A percentile compares a stretch with the other conserved stretches of the same genome.
Evolutionary conservation across 208 protist species (phyloP).

Genomic region (Strigomonas culicis): DNA sequence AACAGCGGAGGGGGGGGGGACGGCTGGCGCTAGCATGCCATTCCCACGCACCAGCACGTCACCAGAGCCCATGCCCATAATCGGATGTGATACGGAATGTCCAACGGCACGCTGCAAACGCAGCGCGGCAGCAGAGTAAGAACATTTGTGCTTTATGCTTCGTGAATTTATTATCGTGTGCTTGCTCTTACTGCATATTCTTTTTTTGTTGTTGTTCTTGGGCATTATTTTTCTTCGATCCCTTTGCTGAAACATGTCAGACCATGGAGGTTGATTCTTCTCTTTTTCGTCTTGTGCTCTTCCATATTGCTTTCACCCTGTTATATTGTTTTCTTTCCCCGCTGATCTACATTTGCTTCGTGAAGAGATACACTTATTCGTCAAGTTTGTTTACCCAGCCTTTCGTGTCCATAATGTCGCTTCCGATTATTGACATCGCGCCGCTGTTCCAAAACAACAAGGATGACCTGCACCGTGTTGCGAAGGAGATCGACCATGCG

Average conservation of each 20-base stretch:
- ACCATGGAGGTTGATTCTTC: too few species aligned
- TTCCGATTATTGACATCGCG: constrained; percentile 71
- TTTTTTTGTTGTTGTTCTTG: neutral
- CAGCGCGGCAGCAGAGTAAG: too few species aligned
- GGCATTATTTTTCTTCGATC: neutral
- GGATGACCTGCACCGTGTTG: constrained; percentile 31
- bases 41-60: too few species aligned
- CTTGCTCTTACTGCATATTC: neutral
- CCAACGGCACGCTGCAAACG: too few species aligned
- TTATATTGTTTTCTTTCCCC: neutral
- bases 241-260: constrained; percentile 1
- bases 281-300: neutral
- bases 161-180: neutral
- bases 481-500: constrained; percentile 55
- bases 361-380: neutral
- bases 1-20: too few species aligned
- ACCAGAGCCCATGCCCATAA: too few species aligned
- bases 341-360: too few species aligned
- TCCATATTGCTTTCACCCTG: neutral
- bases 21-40: too few species aligned
- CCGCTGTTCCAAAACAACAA: constrained; percentile 46
- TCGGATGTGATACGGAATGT: too few species aligned
- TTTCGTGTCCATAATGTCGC: constrained; percentile 19
- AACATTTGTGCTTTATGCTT: neutral
- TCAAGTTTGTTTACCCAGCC: neutral